phyloP scores from a whole-genome alignment of 1,139 yeast species.

The Kurtzmaniella natalensis region DNA sequence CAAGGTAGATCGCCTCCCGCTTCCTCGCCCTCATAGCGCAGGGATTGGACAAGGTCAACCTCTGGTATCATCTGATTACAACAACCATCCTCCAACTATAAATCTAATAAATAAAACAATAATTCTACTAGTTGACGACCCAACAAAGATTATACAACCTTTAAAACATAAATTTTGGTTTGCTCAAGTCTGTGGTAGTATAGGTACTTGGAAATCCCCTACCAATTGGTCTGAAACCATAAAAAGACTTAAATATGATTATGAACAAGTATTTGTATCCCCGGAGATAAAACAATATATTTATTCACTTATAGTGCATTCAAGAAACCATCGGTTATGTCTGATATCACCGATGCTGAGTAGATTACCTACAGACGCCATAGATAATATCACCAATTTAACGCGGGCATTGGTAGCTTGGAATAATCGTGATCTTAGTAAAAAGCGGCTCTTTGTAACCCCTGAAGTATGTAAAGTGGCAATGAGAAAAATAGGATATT shows the following conservation, averaged over 20 bases:
- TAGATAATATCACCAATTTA: constrained; percentile 25
- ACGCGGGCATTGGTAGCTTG: constrained; percentile 28
- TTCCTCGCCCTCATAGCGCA: too few relatives aligned
- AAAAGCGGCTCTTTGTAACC: constrained; percentile 25
- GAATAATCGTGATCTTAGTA: constrained; percentile 12
- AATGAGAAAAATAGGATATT: constrained; percentile 39
- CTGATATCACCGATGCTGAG: constrained; percentile 36
- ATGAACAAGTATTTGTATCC: constrained; percentile 20
- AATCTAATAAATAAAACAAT: too few relatives aligned
- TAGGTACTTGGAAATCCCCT: background rate
- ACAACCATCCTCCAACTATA: too few relatives aligned
- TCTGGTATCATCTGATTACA: too few relatives aligned
- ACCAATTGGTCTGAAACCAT: background rate
- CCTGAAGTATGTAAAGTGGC: constrained; percentile 41
- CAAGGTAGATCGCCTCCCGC: too few relatives aligned
- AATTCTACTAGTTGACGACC: constrained; percentile 16
- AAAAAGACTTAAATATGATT: background rate
- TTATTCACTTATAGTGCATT: constrained; percentile 34
- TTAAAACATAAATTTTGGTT: constrained; percentile 42
- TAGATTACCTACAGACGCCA: constrained; percentile 30
- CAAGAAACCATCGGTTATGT: constrained; percentile 37
- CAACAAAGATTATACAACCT: constrained; percentile 13
- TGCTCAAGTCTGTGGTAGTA: constrained; percentile 11
- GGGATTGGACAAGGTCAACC: too few relatives aligned
- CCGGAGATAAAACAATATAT: constrained; percentile 38